Conservation (phyloP, 2,329 filamentous ascomycete genomes). For the Dendrostoma leiphaemia region DNA sequence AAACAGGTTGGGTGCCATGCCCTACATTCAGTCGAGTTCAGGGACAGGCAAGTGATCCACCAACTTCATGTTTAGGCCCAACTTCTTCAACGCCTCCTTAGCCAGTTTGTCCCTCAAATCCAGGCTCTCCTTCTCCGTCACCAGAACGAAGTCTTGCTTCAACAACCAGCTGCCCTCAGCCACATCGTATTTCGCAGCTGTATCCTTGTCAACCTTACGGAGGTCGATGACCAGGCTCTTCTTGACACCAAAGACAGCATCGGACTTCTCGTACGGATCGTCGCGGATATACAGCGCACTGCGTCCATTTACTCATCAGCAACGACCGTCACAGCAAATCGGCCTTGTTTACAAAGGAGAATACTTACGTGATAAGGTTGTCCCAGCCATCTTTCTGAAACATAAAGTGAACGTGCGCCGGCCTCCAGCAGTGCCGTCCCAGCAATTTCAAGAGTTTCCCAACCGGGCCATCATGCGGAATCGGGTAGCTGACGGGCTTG, state of each 20-base stretch:
- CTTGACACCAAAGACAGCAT: conserved; percentile 87
- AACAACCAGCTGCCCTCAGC: conserved; percentile 62
- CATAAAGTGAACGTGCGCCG: conserved; percentile 85
- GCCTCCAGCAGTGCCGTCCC: conserved; percentile 74
- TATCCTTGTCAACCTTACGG: conserved; percentile 48
- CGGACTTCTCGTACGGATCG: conserved; percentile 78
- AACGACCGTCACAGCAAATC: background rate
- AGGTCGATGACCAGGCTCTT: conserved; percentile 70
- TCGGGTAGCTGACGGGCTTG: conserved; percentile 80
- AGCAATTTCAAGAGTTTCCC: conserved; percentile 66
- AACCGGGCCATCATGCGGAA: conserved; percentile 81
- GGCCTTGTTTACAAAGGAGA: too few relatives aligned
- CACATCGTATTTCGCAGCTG: conserved; percentile 61
- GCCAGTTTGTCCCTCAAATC: conserved; percentile 64
- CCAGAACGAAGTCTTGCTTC: conserved; percentile 75
- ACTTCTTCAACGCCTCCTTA: conserved; percentile 61
- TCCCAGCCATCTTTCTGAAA: conserved; percentile 79
- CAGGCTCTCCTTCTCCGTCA: conserved; percentile 67
- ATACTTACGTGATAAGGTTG: conserved; percentile 74
- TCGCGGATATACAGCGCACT: conserved; percentile 75
- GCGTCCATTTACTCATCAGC: conserved; percentile 2
- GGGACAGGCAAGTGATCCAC: conserved; percentile 75
- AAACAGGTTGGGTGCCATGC: too few relatives aligned
- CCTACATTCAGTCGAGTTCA: conserved; percentile 48
- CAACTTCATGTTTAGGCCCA: conserved; percentile 69